phyloP scores from a whole-genome alignment of 1,139 yeast genomes.

The Hyphopichia burtonii region DNA sequence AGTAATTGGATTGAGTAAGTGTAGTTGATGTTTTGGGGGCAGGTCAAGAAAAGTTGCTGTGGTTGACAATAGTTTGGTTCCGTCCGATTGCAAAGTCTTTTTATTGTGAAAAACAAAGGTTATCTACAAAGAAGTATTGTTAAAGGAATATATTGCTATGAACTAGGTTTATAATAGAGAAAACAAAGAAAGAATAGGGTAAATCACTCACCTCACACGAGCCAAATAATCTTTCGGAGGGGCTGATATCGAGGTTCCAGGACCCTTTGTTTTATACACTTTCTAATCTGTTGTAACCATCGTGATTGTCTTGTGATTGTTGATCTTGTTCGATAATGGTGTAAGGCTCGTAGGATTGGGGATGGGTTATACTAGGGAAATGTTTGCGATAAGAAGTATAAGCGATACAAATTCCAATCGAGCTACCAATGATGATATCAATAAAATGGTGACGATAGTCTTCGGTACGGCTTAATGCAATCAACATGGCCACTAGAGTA shows the following conservation, averaged over 20 bases:
- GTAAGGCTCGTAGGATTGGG: constrained; percentile 24
- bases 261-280: no score
- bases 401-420: constrained; percentile 45
- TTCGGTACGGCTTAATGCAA: constrained; percentile 71
- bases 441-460: constrained; percentile 80
- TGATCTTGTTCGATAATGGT: constrained; percentile 12
- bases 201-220: no score
- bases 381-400: constrained; percentile 39
- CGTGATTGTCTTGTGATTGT: neutral
- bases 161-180: no score
- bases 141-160: neutral
- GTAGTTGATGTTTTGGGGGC: neutral
- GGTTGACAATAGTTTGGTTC: neutral
- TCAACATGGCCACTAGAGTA: constrained; percentile 56
- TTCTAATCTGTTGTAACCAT: neutral
- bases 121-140: neutral
- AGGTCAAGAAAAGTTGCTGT: neutral
- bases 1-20: no score
- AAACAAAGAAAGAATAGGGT: no score
- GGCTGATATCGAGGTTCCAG: no score
- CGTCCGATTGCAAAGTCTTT: no score
- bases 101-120: neutral
- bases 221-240: no score
- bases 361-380: constrained; percentile 26
- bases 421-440: constrained; percentile 62